Conservation (phyloP, 768 basidiomycete genomes). For the Clitopilus hobsonii region DNA sequence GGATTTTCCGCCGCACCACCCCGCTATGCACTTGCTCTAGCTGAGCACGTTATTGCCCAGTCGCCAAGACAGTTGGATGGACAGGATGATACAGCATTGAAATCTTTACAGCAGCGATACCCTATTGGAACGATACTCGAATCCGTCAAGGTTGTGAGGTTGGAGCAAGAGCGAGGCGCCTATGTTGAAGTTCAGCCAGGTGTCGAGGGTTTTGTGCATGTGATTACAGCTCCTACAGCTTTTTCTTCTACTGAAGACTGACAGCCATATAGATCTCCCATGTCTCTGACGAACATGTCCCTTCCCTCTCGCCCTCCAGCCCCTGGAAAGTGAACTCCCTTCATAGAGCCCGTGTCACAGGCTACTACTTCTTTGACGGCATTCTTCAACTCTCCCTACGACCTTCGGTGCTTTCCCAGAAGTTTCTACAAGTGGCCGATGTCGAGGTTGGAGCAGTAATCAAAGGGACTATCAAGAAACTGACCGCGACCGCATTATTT, state of each 20-base stretch:
- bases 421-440: conserved; percentile 79
- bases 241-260: neutral
- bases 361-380: conserved; percentile 82
- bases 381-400: conserved; percentile 85
- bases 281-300: conserved; percentile 85
- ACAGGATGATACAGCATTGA: conserved; percentile 15
- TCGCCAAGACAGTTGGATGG: conserved; percentile 29
- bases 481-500: conserved; percentile 79
- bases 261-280: conserved; percentile 75
- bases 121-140: conserved; percentile 74
- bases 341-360: conserved; percentile 85
- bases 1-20: conserved; percentile 73
- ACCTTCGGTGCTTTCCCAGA: conserved; percentile 76
- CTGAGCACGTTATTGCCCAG: conserved; percentile 66
- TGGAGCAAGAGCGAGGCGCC: conserved; percentile 82
- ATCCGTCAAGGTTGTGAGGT: conserved; percentile 62
- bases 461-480: conserved; percentile 82
- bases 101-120: conserved; percentile 48
- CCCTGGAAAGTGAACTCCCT: conserved; percentile 76
- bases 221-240: conserved; percentile 29
- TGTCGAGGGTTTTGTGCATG: conserved; percentile 82
- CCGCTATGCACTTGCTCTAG: conserved; percentile 75
- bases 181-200: conserved; percentile 60
- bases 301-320: conserved; percentile 70
- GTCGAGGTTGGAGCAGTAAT: conserved; percentile 82